Evolutionary conservation across 1,139 yeast genomes (phyloP).

Genomic region (Geotrichum armillariae): DNA sequence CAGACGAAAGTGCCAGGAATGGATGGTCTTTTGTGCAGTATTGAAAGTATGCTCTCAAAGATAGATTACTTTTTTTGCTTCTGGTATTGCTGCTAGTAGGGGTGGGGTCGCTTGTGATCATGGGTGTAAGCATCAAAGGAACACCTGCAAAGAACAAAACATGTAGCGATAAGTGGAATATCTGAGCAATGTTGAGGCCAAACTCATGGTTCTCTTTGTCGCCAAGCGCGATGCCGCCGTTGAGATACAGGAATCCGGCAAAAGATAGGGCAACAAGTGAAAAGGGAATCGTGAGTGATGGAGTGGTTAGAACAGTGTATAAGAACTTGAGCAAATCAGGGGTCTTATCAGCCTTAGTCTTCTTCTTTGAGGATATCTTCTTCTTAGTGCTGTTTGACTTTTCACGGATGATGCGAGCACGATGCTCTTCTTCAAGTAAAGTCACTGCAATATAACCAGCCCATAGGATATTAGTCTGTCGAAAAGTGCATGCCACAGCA

Average conservation of each 20-base stretch:
- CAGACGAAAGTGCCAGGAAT: not conserved
- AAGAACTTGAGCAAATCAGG: slow-evolving; percentile 15
- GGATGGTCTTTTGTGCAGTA: slow-evolving; percentile 5
- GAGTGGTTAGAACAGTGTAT: slow-evolving; percentile 23
- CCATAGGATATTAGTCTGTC: slow-evolving; percentile 95
- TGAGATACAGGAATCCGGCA: slow-evolving; percentile 54
- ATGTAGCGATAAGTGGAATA: slow-evolving; percentile 74
- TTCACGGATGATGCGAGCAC: not conserved
- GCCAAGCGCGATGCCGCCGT: slow-evolving; percentile 81
- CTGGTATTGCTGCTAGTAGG: too few relatives aligned
- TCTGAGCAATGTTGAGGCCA: slow-evolving; percentile 72
- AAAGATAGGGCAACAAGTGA: slow-evolving; percentile 53
- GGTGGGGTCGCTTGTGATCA: not conserved
- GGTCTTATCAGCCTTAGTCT: not conserved
- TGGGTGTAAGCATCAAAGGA: not conserved
- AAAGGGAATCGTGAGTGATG: slow-evolving; percentile 50
- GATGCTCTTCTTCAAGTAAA: slow-evolving; percentile 22
- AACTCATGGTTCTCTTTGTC: slow-evolving; percentile 84
- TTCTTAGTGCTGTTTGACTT: not conserved
- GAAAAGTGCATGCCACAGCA: slow-evolving; percentile 51
- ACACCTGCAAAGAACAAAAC: slow-evolving; percentile 67
- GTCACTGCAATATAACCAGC: slow-evolving; percentile 52
- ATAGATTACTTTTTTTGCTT: too few relatives aligned
- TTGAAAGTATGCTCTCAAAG: not conserved
- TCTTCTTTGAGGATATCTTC: not conserved